Evolutionary conservation across 169 alveolate species (phyloP).

Genomic region (Plasmodium yoelii): DNA sequence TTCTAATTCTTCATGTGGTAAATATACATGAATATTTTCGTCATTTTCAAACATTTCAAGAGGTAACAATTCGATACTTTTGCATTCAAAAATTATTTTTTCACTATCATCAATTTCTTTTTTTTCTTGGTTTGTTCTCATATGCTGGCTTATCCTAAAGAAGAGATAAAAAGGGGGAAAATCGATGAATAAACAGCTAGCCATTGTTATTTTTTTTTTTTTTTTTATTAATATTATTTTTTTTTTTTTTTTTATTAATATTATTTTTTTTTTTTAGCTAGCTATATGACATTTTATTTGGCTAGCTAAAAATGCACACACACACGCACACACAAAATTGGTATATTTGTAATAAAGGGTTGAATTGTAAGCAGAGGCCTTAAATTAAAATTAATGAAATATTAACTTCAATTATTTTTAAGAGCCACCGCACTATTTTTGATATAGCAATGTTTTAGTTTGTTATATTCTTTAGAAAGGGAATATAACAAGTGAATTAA

Average conservation of each 20-base stretch:
- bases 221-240: no score
- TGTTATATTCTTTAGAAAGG: constrained; percentile 21
- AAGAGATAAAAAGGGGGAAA: no score
- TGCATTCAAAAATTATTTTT: background rate
- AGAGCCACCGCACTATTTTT: constrained; percentile 3
- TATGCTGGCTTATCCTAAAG: background rate
- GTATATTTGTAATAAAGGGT: background rate
- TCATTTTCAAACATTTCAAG: background rate
- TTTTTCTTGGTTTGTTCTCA: constrained; percentile 13
- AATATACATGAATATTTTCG: background rate
- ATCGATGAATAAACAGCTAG: no score
- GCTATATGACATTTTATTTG: no score
- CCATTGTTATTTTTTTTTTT: no score
- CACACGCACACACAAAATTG: background rate
- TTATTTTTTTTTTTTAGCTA: no score
- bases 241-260: no score
- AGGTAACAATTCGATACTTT: constrained; percentile 6
- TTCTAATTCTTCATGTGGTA: constrained; percentile 36
- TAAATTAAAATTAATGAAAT: constrained; percentile 5
- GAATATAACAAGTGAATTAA: constrained; percentile 52
- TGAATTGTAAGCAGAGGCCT: background rate
- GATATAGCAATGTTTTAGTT: constrained; percentile 52
- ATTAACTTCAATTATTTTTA: background rate
- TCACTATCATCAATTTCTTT: background rate
- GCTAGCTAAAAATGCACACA: background rate